Conservation (phyloP, 1,284 basidiomycete genomes). For the Peniophora sp. region DNA sequence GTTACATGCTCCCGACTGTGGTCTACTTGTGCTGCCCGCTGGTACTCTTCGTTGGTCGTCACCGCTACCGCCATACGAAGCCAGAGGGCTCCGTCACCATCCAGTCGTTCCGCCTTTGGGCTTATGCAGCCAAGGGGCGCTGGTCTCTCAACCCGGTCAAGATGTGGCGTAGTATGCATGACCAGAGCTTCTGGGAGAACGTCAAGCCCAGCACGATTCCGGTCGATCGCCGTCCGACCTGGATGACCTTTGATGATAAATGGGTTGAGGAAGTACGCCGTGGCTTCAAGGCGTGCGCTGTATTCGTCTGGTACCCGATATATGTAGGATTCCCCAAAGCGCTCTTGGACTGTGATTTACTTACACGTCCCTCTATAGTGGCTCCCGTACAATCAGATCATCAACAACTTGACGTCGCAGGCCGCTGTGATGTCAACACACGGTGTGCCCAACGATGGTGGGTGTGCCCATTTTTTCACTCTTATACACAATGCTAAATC, state of each 20-base stretch:
- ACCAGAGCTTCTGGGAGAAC: conserved; percentile 71
- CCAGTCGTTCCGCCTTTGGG: conserved; percentile 41
- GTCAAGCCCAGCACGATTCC: conserved; percentile 58
- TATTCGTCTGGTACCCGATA: conserved; percentile 74
- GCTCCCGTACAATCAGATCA: conserved; percentile 70
- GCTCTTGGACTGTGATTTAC: conserved; percentile 1
- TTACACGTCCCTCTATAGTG: conserved; percentile 32
- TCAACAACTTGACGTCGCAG: conserved; percentile 76
- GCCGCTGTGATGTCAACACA: conserved; percentile 67
- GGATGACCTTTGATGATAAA: conserved; percentile 72
- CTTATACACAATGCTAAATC: no score
- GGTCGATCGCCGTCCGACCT: conserved; percentile 36
- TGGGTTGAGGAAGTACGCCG: conserved; percentile 83
- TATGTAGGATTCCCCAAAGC: conserved; percentile 47
- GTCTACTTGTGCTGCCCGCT: conserved; percentile 66
- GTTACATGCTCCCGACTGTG: conserved; percentile 61
- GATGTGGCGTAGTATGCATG: conserved; percentile 40
- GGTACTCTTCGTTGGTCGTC: conserved; percentile 60
- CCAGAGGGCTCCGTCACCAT: conserved; percentile 75
- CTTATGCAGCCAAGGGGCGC: conserved; percentile 40
- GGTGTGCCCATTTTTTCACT: no score
- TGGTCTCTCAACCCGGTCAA: conserved; percentile 53
- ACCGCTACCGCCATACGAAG: conserved; percentile 59
- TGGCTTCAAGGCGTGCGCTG: conserved; percentile 78
- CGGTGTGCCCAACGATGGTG: conserved; percentile 67